Conservation (phyloP, 192 early-diverging fungal species). For the Gonapodya sp. region DNA sequence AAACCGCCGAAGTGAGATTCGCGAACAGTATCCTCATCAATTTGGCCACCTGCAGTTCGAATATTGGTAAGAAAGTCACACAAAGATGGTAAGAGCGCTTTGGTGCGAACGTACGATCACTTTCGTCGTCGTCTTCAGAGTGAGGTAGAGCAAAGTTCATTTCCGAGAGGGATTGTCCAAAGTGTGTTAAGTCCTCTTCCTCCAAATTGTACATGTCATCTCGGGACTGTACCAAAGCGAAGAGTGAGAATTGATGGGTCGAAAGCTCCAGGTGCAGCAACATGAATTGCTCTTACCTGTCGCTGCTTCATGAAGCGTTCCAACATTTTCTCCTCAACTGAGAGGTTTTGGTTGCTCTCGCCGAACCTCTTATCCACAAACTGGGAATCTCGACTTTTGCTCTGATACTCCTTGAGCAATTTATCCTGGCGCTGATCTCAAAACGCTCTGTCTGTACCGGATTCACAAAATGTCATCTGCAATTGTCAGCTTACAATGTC, state of each 20-base stretch:
- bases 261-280: background rate
- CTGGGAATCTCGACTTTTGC: slow-evolving; percentile 56
- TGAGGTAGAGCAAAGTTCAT: slow-evolving; percentile 63
- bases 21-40: slow-evolving; percentile 62
- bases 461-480: background rate
- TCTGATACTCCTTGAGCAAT: slow-evolving; percentile 63
- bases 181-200: slow-evolving; percentile 81
- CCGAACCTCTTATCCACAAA: slow-evolving; percentile 92
- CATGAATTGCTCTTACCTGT: no score
- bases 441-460: background rate
- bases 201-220: slow-evolving; percentile 72
- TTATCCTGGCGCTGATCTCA: slow-evolving; percentile 67
- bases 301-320: slow-evolving; percentile 84
- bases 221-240: slow-evolving; percentile 16
- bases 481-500: slow-evolving; percentile 49
- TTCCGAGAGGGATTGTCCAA: slow-evolving; percentile 77
- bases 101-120: slow-evolving; percentile 16
- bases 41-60: slow-evolving; percentile 19
- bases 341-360: slow-evolving; percentile 75
- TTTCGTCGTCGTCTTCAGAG: slow-evolving; percentile 44
- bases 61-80: background rate
- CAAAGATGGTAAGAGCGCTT: background rate
- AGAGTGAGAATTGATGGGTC: slow-evolving; percentile 6
- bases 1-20: slow-evolving; percentile 85
- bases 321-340: slow-evolving; percentile 93